phyloP scores from a whole-genome alignment of 345 rosid genomes.

The Salix brachista region DNA sequence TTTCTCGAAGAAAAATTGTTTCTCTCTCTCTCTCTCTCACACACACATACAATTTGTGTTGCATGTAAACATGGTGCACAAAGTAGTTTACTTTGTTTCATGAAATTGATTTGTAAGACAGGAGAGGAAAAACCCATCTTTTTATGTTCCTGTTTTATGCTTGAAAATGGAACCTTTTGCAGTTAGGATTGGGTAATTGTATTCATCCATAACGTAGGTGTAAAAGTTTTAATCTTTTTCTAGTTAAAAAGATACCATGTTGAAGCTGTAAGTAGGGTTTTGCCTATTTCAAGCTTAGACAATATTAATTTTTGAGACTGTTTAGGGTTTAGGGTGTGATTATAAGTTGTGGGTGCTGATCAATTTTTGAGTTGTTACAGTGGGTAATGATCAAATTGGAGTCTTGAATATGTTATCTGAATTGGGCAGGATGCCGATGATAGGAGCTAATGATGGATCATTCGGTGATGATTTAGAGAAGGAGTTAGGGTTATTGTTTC shows the following conservation, averaged over 20 bases:
- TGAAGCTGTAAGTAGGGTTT: slow-evolving; percentile 32
- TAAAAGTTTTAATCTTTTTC: slow-evolving; percentile 40
- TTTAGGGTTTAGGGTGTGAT: slow-evolving; percentile 22
- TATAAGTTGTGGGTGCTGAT: slow-evolving; percentile 22
- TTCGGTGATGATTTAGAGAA: slow-evolving; percentile 71
- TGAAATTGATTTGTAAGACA: background rate
- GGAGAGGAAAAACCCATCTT: background rate
- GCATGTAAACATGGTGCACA: slow-evolving; percentile 17
- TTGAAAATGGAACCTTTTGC: slow-evolving; percentile 8
- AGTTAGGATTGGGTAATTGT: slow-evolving; percentile 11
- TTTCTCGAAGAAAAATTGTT: background rate
- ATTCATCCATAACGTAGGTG: slow-evolving; percentile 5
- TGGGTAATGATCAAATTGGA: slow-evolving; percentile 31
- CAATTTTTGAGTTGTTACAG: slow-evolving; percentile 10
- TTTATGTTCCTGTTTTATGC: slow-evolving; percentile 6
- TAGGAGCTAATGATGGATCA: slow-evolving; percentile 60
- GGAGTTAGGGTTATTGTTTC: slow-evolving; percentile 55
- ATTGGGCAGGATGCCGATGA: slow-evolving; percentile 57
- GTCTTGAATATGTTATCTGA: slow-evolving; percentile 54
- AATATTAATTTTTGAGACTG: slow-evolving; percentile 26
- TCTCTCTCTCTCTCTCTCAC: background rate
- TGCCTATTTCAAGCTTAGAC: slow-evolving; percentile 3
- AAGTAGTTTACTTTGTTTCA: slow-evolving; percentile 7
- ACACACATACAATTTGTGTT: background rate
- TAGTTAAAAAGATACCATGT: slow-evolving; percentile 19